Evolutionary conservation across 495 filamentous ascomycete species (phyloP).

Genomic region (Penicillium bialowiezense): DNA sequence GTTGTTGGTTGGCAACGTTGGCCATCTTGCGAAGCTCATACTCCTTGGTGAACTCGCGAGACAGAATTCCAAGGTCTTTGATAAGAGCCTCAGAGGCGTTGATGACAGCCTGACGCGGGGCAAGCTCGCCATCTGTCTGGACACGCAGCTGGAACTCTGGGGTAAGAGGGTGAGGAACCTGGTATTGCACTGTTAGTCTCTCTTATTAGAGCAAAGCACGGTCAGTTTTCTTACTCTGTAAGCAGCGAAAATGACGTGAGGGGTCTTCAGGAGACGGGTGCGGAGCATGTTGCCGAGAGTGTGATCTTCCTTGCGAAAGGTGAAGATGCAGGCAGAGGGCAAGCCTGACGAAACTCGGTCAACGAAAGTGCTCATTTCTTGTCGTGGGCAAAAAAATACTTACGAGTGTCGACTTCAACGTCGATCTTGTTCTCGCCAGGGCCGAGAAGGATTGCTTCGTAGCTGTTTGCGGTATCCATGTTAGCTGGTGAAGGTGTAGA

Average conservation of each 20-base stretch:
- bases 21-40: constrained; percentile 91
- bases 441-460: constrained; percentile 83
- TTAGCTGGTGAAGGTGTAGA: not conserved
- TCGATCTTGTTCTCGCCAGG: constrained; percentile 92
- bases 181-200: constrained; percentile 2
- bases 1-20: constrained; percentile 48
- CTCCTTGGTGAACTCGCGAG: constrained; percentile 90
- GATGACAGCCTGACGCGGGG: constrained; percentile 82
- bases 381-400: constrained; percentile 27
- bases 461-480: constrained; percentile 48
- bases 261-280: constrained; percentile 72
- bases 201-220: not conserved
- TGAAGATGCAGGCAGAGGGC: constrained; percentile 81
- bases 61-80: constrained; percentile 68
- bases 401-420: constrained; percentile 81
- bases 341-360: constrained; percentile 53
- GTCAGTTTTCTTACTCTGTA: constrained; percentile 66
- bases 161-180: constrained; percentile 82
- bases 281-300: constrained; percentile 89
- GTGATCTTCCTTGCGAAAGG: constrained; percentile 95
- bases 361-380: constrained; percentile 3
- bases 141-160: constrained; percentile 83
- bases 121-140: constrained; percentile 85
- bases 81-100: constrained; percentile 75
- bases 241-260: constrained; percentile 77